Evolutionary conservation across 352 stramenopile species (phyloP), one percentile per base, ranked within the genome.

Genomic region (Ochromonadaceae sp.): DNA sequence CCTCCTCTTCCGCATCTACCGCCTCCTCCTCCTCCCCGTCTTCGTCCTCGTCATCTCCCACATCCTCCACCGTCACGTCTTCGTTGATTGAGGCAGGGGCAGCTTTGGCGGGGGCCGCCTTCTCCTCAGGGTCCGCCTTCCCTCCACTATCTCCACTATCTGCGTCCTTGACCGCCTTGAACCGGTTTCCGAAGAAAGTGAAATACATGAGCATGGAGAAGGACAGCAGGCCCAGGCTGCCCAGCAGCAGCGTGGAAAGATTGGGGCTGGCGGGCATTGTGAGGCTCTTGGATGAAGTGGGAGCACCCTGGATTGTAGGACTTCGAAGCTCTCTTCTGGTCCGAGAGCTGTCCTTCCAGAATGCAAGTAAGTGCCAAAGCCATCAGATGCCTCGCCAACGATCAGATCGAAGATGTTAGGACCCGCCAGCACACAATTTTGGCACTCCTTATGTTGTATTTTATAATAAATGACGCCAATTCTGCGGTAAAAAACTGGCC

Each of bases 1-100:
- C n/a, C 46, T 17, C 46, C 14, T 53, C 46, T 53, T 53, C 46
- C 10, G 28, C n/a, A 30, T n/a, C 46, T n/a, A 36, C 46, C 22
- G 28, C 46, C 46, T 53, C 49, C 49, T 20, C 47, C 38, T 55
- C 47, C 14, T 40, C 22, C 15, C 14, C 14, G 47, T 61, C 34
- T 30, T 61, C 52, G 36, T 61, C 52, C 9, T 61, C 10, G 32
- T 57, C 30, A 12, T 61, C 52, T 49, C 48, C 52, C 17, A 48
- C 52, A 22, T 61, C 52, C 12, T 61, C 10, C 7, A 48, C 52
- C 48, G 22, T 20, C 52, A 30, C 25, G 9, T 58, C 49, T 41
- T 58, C 49, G 5, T 43, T 35, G 30, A 43, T 35, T 41, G 39
- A 31, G 12, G 42, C 49, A 30, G n/a, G 12, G n/a, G 15, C 46